Evolutionary conservation across 805 yeast genomes (phyloP).

Genomic region (Saccharomyces mikatae): DNA sequence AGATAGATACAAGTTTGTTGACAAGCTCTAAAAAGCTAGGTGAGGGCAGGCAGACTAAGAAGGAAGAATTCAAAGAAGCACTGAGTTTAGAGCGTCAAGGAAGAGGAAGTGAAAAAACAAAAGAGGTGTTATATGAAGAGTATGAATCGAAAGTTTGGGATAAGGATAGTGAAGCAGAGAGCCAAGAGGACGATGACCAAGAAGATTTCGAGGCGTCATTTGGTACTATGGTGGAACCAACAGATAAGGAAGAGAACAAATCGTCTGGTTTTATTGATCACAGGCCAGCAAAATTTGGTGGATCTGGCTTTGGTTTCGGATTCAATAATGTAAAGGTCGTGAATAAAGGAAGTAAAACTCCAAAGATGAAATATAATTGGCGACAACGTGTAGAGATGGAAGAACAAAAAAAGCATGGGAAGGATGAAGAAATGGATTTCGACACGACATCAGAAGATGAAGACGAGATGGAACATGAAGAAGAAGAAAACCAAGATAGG

Average conservation of each 20-base stretch:
- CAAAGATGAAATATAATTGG: constrained; percentile 68
- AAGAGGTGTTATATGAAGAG: constrained; percentile 61
- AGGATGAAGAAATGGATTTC: constrained; percentile 60
- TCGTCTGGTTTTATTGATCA: constrained; percentile 56
- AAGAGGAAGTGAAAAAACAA: constrained; percentile 50
- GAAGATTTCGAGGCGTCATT: constrained; percentile 22
- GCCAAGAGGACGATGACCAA: constrained; percentile 18
- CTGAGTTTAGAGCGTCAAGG: constrained; percentile 65
- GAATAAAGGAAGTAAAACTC: constrained; percentile 16
- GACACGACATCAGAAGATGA: constrained; percentile 29
- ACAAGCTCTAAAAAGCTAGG: constrained; percentile 76
- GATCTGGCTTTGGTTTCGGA: constrained; percentile 62
- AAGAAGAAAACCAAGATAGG: constrained; percentile 23
- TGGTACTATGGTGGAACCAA: constrained; percentile 14
- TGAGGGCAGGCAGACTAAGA: constrained; percentile 62
- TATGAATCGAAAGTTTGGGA: constrained; percentile 58
- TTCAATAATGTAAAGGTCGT: constrained; percentile 49
- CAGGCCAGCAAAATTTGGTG: constrained; percentile 55
- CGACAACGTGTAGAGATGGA: constrained; percentile 44
- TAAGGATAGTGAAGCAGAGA: constrained; percentile 26
- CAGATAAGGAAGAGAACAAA: neutral
- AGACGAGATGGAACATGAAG: constrained; percentile 17
- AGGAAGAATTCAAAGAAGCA: constrained; percentile 69
- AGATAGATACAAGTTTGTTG: constrained; percentile 60
- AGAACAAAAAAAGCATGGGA: constrained; percentile 36